Evolutionary conservation across 805 yeast species (phyloP).

Genomic region (Grigorovia transvaalensis): DNA sequence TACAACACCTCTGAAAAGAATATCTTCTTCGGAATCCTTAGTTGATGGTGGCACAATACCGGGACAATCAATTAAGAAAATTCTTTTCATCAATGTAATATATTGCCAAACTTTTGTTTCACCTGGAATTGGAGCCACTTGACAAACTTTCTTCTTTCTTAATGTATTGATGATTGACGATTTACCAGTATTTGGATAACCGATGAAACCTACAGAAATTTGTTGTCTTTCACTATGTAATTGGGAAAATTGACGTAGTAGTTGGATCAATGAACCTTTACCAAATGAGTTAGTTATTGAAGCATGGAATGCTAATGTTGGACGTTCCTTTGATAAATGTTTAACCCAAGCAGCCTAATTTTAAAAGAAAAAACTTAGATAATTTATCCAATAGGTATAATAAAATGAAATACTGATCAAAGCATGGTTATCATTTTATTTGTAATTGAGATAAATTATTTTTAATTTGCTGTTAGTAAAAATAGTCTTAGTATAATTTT

Average conservation of each 20-base stretch:
- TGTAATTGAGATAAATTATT: too few relatives aligned
- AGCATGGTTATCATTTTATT: too few relatives aligned
- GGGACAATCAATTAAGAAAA: slow-evolving; percentile 94
- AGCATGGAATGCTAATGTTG: slow-evolving; percentile 96
- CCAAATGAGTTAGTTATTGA: slow-evolving; percentile 96
- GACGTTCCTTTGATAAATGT: slow-evolving; percentile 79
- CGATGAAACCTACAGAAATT: slow-evolving; percentile 93
- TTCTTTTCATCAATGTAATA: slow-evolving; percentile 91
- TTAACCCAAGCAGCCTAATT: slow-evolving; percentile 97
- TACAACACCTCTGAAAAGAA: slow-evolving; percentile 91
- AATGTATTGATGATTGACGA: slow-evolving; percentile 91
- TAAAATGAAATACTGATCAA: too few relatives aligned
- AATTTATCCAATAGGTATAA: not conserved
- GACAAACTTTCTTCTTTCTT: slow-evolving; percentile 90
- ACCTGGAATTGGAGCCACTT: slow-evolving; percentile 97
- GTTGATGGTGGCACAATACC: slow-evolving; percentile 96
- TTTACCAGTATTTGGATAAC: slow-evolving; percentile 97
- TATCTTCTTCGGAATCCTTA: slow-evolving; percentile 84
- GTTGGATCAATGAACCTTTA: slow-evolving; percentile 89
- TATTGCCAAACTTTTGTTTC: slow-evolving; percentile 99
- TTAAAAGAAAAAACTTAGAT: slow-evolving; percentile 1
- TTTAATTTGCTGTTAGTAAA: too few relatives aligned
- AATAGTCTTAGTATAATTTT: too few relatives aligned
- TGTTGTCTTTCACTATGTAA: slow-evolving; percentile 90
- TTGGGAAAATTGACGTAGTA: slow-evolving; percentile 84